Evolutionary conservation across 306 rosid species (phyloP).

Genomic region (Cucumis sativus): Cucumber_9930_V3 NC_026658.2:26345501-26346000

Average conservation of each 20-base stretch:
- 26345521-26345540: background rate
- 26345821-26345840: background rate
- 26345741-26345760: background rate
- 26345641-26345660: background rate
- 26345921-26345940: background rate
- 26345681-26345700: background rate
- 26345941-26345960: background rate
- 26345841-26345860: background rate
- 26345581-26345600: background rate
- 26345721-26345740: background rate
- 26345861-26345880: background rate
- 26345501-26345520: background rate
- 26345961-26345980: background rate
- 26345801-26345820: background rate
- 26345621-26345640: background rate
- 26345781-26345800: background rate
- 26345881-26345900: background rate
- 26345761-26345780: background rate
- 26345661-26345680: background rate
- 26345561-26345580: background rate
- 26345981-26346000: background rate
- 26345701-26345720: background rate
- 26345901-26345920: background rate
- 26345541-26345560: background rate
- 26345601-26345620: background rate